These are phyloP conservation scores for Russula foetens DNA, from an alignment of 768 basidiomycete species.

Conservation along the genomic window DNA sequence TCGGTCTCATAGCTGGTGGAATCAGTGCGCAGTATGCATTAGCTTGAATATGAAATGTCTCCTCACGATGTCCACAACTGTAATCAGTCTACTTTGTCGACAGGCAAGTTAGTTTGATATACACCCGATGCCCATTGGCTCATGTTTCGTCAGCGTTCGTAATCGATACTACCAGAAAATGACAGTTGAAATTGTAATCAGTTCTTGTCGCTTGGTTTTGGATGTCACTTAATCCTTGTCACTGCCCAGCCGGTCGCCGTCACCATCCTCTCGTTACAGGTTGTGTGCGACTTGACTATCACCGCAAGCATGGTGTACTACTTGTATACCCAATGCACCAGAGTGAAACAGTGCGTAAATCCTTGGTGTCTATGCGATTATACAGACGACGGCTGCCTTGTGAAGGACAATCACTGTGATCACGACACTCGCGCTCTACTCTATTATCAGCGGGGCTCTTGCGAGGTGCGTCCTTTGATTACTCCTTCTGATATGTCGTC, in stretches of 20 bases:
- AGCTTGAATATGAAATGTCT: too few relatives aligned
- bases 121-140: too few relatives aligned
- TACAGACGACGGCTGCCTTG: too few relatives aligned
- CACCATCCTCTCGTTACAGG: not conserved
- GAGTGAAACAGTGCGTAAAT: not conserved
- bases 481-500: too few relatives aligned
- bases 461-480: not conserved
- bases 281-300: not conserved
- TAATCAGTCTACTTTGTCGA: too few relatives aligned
- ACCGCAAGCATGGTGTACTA: conserved; percentile 4
- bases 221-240: not conserved
- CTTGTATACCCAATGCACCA: not conserved
- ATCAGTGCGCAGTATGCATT: too few relatives aligned
- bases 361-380: too few relatives aligned
- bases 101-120: too few relatives aligned
- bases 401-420: not conserved
- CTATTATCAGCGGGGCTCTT: not conserved
- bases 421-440: not conserved
- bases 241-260: not conserved
- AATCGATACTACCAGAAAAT: too few relatives aligned
- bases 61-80: too few relatives aligned
- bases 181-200: not conserved
- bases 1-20: too few relatives aligned
- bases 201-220: not conserved
- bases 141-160: too few relatives aligned